Evolutionary conservation across 352 stramenopile genomes (phyloP), one percentile per base, ranked within the genome.

Genomic region (Blastocystis hominis): DNA sequence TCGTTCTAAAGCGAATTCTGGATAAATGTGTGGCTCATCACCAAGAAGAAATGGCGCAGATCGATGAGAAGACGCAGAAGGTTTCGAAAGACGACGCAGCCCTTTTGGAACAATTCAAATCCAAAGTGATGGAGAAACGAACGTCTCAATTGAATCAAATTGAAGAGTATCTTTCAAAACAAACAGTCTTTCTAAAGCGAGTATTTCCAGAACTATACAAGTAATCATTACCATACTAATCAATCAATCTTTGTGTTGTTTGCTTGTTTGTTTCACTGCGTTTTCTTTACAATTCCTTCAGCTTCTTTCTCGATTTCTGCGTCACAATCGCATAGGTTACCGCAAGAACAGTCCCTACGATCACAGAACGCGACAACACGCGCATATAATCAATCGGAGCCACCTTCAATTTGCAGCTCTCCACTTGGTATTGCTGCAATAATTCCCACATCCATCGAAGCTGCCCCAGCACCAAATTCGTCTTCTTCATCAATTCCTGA

Each of bases 1-100:
- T 84, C 15, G 9, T 84, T 13, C 56, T 84, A 24, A 84, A 69
- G 47, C 53, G 72, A 17, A 84, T 84, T 69, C 36, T 84, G 3
- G 47, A 84, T 3, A 66, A 68, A 53, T 53, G 72, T n/a, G 17
- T 68, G 5, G 0, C 17, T 6, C 47, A 53, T 34, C 13, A 84
- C 50, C 24, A 47, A 24, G 72, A 47, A 20, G 72, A 84, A 46
- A 38, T 84, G 7, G 10, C 53, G 36, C 13, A 53, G 50, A 68
- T 84, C 42, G 38, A 84, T n/a, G 30, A 34, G 17, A 34, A 47
- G 44, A 36, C 15, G 6, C 13, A 66, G 47, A 69, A 38, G n/a
- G 7, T 66, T 30, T n/a, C 30, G 9, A 53, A 53, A 68, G 36
- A 34, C 10, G 72, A 84, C 46, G 20, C n/a, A 50, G 3, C 20